phyloP scores from a whole-genome alignment of 2,329 filamentous ascomycete species.

The Pseudogymnoascus sp. region DNA sequence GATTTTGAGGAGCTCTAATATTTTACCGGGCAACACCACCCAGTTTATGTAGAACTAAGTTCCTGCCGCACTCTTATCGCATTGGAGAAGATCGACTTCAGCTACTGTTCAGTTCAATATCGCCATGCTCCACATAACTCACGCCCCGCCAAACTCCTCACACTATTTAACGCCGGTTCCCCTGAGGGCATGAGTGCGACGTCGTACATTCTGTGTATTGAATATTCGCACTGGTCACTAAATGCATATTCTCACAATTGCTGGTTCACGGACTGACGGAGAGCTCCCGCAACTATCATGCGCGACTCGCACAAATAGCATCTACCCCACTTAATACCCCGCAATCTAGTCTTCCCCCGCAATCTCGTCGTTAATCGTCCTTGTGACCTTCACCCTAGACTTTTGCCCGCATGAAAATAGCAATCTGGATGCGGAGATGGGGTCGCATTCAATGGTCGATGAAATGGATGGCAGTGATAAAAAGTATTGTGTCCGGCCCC shows the following conservation, averaged over 20 bases:
- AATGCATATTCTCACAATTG: not conserved
- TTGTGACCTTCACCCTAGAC: not conserved
- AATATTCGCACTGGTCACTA: not conserved
- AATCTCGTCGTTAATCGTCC: not conserved
- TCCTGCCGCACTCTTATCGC: not conserved
- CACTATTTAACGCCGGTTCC: not conserved
- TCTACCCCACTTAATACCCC: not conserved
- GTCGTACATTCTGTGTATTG: not conserved
- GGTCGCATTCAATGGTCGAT: not conserved
- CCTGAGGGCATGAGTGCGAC: not conserved
- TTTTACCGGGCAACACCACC: not conserved
- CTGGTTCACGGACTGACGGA: not conserved
- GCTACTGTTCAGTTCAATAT: not conserved
- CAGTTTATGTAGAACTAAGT: not conserved
- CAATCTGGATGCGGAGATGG: not conserved
- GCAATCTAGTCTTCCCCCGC: not conserved
- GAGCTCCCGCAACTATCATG: not conserved
- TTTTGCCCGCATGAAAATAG: not conserved
- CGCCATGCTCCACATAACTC: not conserved
- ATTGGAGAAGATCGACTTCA: not conserved
- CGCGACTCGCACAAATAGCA: not conserved
- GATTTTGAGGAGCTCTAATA: not conserved
- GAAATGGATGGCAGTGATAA: not conserved
- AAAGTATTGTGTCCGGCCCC: not conserved
- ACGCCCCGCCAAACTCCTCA: not conserved